Percentiles rank a stretch among this genome's conserved stretches.
These are phyloP conservation scores for Leptomonas seymouri DNA, from an alignment of 208 protist species.

Conservation along the genomic window DNA sequence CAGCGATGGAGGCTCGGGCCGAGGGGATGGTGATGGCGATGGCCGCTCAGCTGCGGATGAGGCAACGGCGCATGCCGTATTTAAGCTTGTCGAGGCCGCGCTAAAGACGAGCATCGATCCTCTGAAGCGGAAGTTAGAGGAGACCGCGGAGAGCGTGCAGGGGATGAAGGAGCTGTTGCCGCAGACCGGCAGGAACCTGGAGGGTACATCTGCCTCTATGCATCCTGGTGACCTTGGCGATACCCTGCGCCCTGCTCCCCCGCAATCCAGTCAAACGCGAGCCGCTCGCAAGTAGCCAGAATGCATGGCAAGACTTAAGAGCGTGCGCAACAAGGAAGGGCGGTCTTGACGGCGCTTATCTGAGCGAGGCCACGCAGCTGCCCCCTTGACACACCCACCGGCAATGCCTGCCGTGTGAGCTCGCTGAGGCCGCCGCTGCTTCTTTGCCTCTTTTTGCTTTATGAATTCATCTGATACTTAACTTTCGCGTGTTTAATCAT, in stretches of 20 bases:
- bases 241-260: background rate
- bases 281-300: background rate
- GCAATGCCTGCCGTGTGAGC: too few relatives aligned
- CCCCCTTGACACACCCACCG: too few relatives aligned
- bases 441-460: too few relatives aligned
- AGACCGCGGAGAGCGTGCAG: conserved; percentile 26
- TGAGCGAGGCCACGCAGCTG: too few relatives aligned
- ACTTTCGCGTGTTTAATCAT: too few relatives aligned
- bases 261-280: background rate
- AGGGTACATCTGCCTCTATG: conserved; percentile 1
- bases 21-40: conserved; percentile 3
- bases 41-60: conserved; percentile 3
- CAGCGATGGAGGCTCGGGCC: conserved; percentile 10
- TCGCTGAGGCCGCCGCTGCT: too few relatives aligned
- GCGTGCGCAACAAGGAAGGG: too few relatives aligned
- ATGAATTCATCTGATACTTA: too few relatives aligned
- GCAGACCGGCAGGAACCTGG: background rate
- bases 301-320: background rate
- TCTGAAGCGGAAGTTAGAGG: conserved; percentile 32
- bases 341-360: too few relatives aligned
- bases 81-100: conserved; percentile 23
- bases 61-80: conserved; percentile 18
- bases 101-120: conserved; percentile 28
- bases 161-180: conserved; percentile 23
- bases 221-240: background rate